Conservation (phyloP, 129 eudicot species). For the Sambucus nigra region DNA sequence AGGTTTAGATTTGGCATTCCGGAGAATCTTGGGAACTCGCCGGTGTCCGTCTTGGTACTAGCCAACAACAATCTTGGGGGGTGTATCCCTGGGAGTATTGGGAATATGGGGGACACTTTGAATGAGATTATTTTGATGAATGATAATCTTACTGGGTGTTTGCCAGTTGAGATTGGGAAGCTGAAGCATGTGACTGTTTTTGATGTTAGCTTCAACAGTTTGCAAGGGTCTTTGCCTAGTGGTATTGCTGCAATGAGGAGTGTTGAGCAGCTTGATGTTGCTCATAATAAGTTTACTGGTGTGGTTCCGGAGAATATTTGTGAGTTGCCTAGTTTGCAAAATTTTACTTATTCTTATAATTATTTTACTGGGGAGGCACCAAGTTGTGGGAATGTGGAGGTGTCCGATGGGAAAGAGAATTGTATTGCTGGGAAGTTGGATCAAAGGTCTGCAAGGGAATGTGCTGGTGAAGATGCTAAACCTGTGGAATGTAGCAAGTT, state of each 20-base stretch:
- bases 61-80: conserved; percentile 85
- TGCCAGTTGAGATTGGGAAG: conserved; percentile 55
- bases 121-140: conserved; percentile 70
- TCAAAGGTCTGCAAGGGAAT: conserved; percentile 51
- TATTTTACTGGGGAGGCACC: conserved; percentile 82
- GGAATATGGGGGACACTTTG: conserved; percentile 68
- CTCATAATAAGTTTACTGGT: conserved; percentile 72
- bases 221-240: conserved; percentile 53
- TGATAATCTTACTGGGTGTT: conserved; percentile 64
- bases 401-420: conserved; percentile 45
- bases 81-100: conserved; percentile 84
- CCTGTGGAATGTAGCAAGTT: conserved; percentile 65
- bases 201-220: conserved; percentile 59
- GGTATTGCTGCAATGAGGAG: conserved; percentile 47
- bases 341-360: conserved; percentile 69
- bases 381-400: conserved; percentile 39
- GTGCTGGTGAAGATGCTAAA: conserved; percentile 47
- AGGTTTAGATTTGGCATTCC: conserved; percentile 78
- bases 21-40: conserved; percentile 77
- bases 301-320: conserved; percentile 57
- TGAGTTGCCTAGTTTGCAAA: conserved; percentile 52
- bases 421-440: conserved; percentile 44
- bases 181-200: conserved; percentile 63
- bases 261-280: conserved; percentile 68
- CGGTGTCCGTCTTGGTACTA: conserved; percentile 80